Percentiles rank a stretch among this genome's conserved stretches.
These are phyloP conservation scores for Ophiostoma ips DNA, from an alignment of 2,329 filamentous ascomycete genomes.

Conservation along the genomic window DNA sequence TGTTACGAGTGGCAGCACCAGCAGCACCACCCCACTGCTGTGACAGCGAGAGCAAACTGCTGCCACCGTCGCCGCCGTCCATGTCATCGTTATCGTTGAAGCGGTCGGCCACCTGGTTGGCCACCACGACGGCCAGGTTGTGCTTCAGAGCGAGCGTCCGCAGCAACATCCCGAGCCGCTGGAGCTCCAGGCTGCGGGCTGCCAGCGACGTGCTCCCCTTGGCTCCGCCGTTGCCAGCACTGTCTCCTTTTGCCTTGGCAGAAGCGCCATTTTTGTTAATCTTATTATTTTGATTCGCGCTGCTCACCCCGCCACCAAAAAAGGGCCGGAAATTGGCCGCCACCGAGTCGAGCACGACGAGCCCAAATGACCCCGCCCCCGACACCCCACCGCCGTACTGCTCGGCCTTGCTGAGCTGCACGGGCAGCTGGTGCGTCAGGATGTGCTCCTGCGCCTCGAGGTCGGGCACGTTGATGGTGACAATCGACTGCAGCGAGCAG, in stretches of 20 bases:
- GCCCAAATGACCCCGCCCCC: slow-evolving; percentile 37
- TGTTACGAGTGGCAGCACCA: neutral
- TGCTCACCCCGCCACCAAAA: slow-evolving; percentile 54
- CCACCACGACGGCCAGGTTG: slow-evolving; percentile 72
- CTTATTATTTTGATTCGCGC: slow-evolving; percentile 14
- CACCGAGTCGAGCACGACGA: slow-evolving; percentile 80
- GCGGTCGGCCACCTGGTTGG: slow-evolving; percentile 90
- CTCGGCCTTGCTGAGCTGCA: slow-evolving; percentile 46
- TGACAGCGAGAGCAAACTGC: slow-evolving; percentile 4
- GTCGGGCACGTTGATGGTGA: slow-evolving; percentile 73
- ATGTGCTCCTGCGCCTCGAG: slow-evolving; percentile 95
- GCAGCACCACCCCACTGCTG: neutral
- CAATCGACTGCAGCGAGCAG: slow-evolving; percentile 55
- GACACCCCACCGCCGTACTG: slow-evolving; percentile 43
- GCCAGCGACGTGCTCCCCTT: slow-evolving; percentile 39
- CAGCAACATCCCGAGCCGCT: slow-evolving; percentile 61
- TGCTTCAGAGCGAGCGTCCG: slow-evolving; percentile 61
- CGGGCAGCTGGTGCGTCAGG: slow-evolving; percentile 78
- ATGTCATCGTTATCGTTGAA: slow-evolving; percentile 33
- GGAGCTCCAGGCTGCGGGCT: slow-evolving; percentile 60
- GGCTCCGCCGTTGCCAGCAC: neutral
- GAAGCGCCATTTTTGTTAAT: no score
- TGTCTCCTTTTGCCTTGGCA: no score
- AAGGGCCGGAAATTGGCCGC: slow-evolving; percentile 93
- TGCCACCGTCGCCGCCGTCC: neutral